These are phyloP conservation scores for Alternaria sp. DNA, from an alignment of 2,329 filamentous ascomycete species.

Conservation along the genomic window DNA sequence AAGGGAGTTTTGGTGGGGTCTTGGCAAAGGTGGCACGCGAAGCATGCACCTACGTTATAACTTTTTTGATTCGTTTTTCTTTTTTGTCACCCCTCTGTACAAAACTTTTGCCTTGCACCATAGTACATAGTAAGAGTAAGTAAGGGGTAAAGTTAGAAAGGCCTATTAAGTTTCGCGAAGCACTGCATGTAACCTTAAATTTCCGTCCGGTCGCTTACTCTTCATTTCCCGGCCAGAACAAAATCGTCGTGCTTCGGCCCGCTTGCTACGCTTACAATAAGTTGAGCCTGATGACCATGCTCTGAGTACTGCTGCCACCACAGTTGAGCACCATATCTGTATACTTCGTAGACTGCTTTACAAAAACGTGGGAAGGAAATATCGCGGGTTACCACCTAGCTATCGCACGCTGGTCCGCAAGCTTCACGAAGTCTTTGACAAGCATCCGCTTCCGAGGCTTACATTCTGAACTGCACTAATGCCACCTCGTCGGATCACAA, in stretches of 20 bases:
- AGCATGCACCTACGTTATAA: too few relatives aligned
- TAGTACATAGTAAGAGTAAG: too few relatives aligned
- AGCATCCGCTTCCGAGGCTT: constrained; percentile 29
- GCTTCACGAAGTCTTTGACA: constrained; percentile 30
- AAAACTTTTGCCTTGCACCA: too few relatives aligned
- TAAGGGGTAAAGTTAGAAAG: too few relatives aligned
- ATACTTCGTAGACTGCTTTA: not conserved
- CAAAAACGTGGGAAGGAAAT: not conserved
- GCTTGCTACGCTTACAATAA: not conserved
- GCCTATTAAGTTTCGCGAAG: too few relatives aligned
- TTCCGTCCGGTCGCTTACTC: not conserved
- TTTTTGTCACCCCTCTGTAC: too few relatives aligned
- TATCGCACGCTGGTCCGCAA: not conserved
- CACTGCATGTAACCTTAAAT: too few relatives aligned
- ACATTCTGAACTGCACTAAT: constrained; percentile 8
- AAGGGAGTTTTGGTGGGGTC: too few relatives aligned
- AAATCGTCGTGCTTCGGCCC: constrained; percentile 1
- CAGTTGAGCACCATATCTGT: not conserved
- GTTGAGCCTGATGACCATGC: not conserved
- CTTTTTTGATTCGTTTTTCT: too few relatives aligned
- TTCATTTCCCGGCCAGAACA: not conserved
- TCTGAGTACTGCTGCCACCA: not conserved
- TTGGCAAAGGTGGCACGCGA: too few relatives aligned
- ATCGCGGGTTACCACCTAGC: not conserved
- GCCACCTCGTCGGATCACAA: constrained; percentile 15